Evolutionary conservation across 768 basidiomycete genomes (phyloP), one percentile per base, ranked within the genome.

Genomic region (Phylloporus arenicola): DNA sequence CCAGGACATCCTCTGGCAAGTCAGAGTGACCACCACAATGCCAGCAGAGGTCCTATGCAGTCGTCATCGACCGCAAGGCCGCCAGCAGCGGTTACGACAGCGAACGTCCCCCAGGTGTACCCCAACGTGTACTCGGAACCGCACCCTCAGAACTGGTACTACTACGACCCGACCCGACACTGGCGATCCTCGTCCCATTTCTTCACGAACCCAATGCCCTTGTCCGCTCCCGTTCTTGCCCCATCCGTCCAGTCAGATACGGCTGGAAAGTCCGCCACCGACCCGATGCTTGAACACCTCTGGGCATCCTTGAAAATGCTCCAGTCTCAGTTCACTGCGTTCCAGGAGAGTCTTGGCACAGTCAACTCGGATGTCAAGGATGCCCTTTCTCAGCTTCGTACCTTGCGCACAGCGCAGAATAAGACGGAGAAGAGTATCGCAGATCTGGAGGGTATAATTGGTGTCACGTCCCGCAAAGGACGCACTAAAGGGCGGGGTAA

Each of bases 361-460:
- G 27, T 65, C 50, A 30, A 41, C 30, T 46, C 42, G 0, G 57
- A 62, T 37, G 27, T 65, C 43, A 47, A 41, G 39, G 56, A 53
- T 40, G 45, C 43, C 12, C 54, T 66, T 6, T 12, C 31, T 4
- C 55, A 60, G 40, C 56, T 65, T 14, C 51, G 44, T 14, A n/a
- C 51, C 17, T 6, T 65, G 4, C 44, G 53, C 30, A 53, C 46
- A 11, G 37, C 52, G 0, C 64, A 64, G 45, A 50, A 17, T 27
- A 51, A 37, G 43, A 48, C 60, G 0, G 46, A 40, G 33, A 37
- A 20, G 6, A 22, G 46, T 13, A 20, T 64, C 34, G 43, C 51
- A 0, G 50, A 39, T 5, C 22, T 66, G 35, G 56, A 64, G 38
- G 19, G 8, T 16, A 47, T 47, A 1, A 40, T 66, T 12, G 57